Evolutionary conservation across 2,329 filamentous ascomycete species (phyloP).

Genomic region (Colletotrichum gigasporum): DNA sequence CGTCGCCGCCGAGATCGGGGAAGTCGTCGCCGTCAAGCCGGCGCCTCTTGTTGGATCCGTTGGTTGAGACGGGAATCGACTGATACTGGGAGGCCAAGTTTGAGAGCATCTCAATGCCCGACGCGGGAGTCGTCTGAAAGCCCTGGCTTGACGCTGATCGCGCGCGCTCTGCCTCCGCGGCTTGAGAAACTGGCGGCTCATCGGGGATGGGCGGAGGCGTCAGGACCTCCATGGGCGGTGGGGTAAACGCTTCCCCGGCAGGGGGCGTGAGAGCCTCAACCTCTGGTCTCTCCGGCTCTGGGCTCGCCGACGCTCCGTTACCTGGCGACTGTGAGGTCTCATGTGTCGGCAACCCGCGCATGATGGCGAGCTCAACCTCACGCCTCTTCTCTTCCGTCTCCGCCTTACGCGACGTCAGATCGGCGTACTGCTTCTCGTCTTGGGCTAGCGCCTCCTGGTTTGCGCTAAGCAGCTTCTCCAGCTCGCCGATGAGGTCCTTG

Average conservation of each 20-base stretch:
- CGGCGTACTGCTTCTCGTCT: conserved; percentile 73
- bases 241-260: conserved; percentile 57
- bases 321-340: conserved; percentile 60
- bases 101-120: conserved; percentile 51
- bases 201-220: conserved; percentile 34
- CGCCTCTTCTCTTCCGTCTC: conserved; percentile 85
- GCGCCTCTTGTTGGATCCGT: conserved; percentile 66
- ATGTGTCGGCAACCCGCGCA: conserved; percentile 77
- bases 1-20: conserved; percentile 62
- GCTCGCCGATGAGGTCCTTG: conserved; percentile 76
- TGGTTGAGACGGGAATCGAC: conserved; percentile 57
- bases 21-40: conserved; percentile 62
- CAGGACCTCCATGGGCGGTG: conserved; percentile 35
- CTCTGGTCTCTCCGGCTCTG: conserved; percentile 73
- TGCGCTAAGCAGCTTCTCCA: conserved; percentile 83
- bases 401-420: conserved; percentile 72
- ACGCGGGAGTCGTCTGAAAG: conserved; percentile 36
- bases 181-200: conserved; percentile 36
- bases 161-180: conserved; percentile 32
- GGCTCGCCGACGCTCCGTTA: conserved; percentile 55
- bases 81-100: conserved; percentile 56
- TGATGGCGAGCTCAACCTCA: conserved; percentile 90
- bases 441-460: conserved; percentile 75
- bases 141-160: conserved; percentile 30
- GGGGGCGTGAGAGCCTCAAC: conserved; percentile 91